Evolutionary conservation across 75 land plant species (phyloP).

Genomic region (Sequoia sempervirens): DNA sequence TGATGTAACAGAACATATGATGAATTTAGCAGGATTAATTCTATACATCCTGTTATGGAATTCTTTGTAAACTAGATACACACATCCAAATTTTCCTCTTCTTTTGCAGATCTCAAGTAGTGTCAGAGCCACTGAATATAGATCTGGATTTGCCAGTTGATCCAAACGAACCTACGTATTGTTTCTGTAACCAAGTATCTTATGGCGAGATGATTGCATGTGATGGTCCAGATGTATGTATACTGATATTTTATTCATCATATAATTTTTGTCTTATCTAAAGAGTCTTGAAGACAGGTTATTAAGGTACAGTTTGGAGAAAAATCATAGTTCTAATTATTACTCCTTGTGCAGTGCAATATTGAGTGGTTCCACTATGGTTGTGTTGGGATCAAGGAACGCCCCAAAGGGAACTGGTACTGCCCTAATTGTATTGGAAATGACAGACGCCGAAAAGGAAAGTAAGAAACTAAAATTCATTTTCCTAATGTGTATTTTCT

Average conservation of each 20-base stretch:
- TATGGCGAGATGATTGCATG: constrained; percentile 98
- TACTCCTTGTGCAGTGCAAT: constrained; percentile 70
- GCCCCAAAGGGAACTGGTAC: constrained; percentile 95
- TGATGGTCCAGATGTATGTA: constrained; percentile 74
- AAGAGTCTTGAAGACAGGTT: neutral
- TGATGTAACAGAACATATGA: neutral
- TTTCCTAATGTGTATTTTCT: neutral
- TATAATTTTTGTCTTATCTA: neutral
- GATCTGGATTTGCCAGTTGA: constrained; percentile 94
- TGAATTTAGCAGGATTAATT: neutral
- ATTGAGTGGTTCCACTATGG: constrained; percentile 99
- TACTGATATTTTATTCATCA: too few species aligned
- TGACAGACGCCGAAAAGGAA: constrained; percentile 55
- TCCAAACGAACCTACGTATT: constrained; percentile 99
- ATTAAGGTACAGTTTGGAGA: neutral
- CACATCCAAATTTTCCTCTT: neutral
- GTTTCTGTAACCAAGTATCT: constrained; percentile 92
- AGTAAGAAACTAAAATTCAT: constrained; percentile 13
- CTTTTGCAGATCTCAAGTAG: constrained; percentile 41
- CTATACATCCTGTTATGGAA: neutral
- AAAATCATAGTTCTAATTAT: neutral
- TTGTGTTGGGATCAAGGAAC: constrained; percentile 89
- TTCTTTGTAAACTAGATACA: neutral
- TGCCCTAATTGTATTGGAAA: constrained; percentile 69
- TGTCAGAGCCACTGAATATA: constrained; percentile 46